Conservation (phyloP, 169 alveolate genomes). For the Plasmodium cynomolgi region DNA sequence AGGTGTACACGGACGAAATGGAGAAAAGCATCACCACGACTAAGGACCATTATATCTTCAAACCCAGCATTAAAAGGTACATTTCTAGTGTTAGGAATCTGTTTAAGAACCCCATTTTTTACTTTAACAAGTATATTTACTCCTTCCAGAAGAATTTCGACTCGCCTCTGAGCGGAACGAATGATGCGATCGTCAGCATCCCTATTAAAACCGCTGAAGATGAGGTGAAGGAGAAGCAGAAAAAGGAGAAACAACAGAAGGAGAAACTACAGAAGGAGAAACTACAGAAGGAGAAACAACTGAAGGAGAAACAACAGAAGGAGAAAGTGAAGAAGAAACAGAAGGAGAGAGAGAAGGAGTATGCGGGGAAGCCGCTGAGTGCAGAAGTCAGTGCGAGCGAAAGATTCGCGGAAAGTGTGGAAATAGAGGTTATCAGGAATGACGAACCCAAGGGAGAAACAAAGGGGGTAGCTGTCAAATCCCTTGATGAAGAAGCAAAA, state of each 20-base stretch:
- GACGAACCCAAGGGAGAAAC: background rate
- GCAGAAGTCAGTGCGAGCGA: background rate
- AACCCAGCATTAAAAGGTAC: conserved; percentile 55
- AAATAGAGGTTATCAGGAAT: background rate
- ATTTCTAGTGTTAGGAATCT: conserved; percentile 31
- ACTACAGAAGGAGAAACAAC: background rate
- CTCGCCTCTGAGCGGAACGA: background rate
- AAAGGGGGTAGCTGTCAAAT: background rate
- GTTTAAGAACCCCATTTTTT: conserved; percentile 44
- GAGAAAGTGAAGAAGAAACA: background rate
- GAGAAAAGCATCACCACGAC: conserved; percentile 10
- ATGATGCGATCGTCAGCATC: background rate
- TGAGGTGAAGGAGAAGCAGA: background rate
- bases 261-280: background rate
- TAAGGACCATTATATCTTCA: conserved; percentile 33
- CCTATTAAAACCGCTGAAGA: background rate
- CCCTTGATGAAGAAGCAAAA: background rate
- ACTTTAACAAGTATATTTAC: conserved; percentile 55
- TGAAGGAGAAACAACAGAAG: background rate
- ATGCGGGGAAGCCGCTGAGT: background rate
- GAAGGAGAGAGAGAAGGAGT: background rate
- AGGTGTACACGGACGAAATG: conserved; percentile 16
- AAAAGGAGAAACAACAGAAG: background rate
- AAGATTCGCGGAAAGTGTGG: background rate
- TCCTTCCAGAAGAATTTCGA: conserved; percentile 54